Evolutionary conservation across 169 alveolate species (phyloP).

Genomic region (Eimeria necatrix): DNA sequence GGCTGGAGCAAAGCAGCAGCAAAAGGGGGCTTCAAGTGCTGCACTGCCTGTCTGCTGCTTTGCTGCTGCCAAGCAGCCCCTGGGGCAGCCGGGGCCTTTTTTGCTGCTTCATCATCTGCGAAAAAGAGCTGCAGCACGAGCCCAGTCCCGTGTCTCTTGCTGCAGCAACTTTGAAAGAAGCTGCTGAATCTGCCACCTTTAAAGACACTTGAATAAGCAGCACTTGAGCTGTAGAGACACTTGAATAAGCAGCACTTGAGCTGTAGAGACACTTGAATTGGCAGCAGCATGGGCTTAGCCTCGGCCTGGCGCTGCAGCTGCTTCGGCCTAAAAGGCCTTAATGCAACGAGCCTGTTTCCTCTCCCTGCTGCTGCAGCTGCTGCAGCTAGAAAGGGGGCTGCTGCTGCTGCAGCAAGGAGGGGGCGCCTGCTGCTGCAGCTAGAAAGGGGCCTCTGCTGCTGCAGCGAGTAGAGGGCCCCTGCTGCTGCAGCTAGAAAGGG

Average conservation of each 20-base stretch:
- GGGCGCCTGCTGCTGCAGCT: neutral
- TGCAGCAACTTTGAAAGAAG: no score
- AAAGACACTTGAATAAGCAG: neutral
- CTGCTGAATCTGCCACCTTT: neutral
- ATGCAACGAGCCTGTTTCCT: no score
- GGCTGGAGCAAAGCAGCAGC: no score
- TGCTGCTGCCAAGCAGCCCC: no score
- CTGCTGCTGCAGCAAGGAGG: neutral
- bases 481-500: neutral
- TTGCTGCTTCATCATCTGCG: neutral
- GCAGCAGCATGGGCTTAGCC: neutral
- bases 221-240: neutral
- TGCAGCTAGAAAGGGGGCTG: neutral
- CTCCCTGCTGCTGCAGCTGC: neutral
- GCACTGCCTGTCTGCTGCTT: no score
- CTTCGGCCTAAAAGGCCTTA: no score
- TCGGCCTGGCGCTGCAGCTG: neutral
- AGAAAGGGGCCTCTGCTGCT: neutral
- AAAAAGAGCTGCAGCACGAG: no score
- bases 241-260: neutral
- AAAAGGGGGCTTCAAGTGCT: no score
- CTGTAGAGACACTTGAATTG: neutral
- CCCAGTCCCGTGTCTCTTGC: no score
- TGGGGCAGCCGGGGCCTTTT: no score
- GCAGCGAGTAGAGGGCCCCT: neutral